Base-by-base conservation (phyloP, 73 alveolate species). In the Symbiodinium pilosum region DNA sequence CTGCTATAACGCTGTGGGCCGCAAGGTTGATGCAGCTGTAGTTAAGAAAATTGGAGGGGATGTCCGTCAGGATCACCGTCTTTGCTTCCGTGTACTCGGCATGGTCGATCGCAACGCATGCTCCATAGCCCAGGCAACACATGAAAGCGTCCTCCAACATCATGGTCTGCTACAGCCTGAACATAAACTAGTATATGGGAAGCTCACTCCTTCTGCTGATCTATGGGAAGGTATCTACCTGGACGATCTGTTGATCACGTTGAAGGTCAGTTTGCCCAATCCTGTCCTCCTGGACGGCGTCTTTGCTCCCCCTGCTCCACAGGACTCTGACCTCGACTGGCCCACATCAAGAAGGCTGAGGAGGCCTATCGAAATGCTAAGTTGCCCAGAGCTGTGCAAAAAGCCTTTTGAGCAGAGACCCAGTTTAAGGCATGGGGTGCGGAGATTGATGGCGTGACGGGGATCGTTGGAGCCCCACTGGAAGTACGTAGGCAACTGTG, bases 391-490 rank as follows among this genome's bases (percentile, higher is more conserved):
- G 93, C 93, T 0, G 83, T 24, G 2, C 93, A 51, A 51, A 86
- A 86, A 16, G 52, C 77, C 12, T 86, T 86, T 14, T 18, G 54
- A 3, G 83, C 51, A 4, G 40, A 3, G 18, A 32, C 41, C 0
- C 32, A 34, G 0, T 86, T 86, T 41, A 30, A 38, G 38, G 93
- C 93, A 3, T 86, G 93, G 93, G 93, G 93, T 0, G 93, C 93
- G 2, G 93, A 86, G 40, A 83, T 86, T 9, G 36, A 38, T n/a
- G 93, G 93, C 38, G 21, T 52, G 24, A 18, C 2, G 40, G 93
- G 93, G 9, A 51, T 36, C 12, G 93, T 51, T 8, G 93, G 54
- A 4, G 93, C 93, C 20, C 93, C 93, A 24, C 83, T 84, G 26
- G 38, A 0, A 4, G 68, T 28, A 11, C 51, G 93, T 34, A 81